phyloP scores from a whole-genome alignment of 2,329 filamentous ascomycete genomes.

The Calycina marina region DNA sequence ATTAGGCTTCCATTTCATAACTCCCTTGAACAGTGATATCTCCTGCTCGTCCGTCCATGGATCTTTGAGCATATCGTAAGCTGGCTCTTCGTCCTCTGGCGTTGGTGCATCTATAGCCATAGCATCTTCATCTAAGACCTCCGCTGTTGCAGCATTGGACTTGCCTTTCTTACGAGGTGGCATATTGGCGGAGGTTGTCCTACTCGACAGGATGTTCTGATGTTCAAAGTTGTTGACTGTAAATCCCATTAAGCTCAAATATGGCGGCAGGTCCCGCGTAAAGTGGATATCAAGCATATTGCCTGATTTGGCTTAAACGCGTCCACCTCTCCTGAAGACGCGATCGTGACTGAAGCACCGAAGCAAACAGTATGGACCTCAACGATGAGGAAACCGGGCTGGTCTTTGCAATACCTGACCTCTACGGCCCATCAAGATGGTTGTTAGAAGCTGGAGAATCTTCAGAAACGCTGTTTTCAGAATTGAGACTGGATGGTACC shows the following conservation, averaged over 20 bases:
- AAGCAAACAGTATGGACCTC: constrained; percentile 22
- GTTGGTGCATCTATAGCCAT: constrained; percentile 43
- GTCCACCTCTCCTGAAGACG: too few relatives aligned
- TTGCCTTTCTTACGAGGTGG: constrained; percentile 57
- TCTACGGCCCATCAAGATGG: constrained; percentile 41
- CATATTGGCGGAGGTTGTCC: constrained; percentile 34
- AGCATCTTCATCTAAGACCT: constrained; percentile 45
- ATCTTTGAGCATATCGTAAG: constrained; percentile 41
- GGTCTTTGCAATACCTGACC: constrained; percentile 48
- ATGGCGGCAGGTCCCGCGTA: constrained; percentile 1
- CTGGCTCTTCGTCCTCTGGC: constrained; percentile 2
- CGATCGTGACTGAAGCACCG: too few relatives aligned
- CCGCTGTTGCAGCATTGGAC: constrained; percentile 34
- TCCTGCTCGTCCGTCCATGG: constrained; percentile 95
- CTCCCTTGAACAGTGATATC: constrained; percentile 79
- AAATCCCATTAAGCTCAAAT: too few relatives aligned
- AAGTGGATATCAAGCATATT: too few relatives aligned
- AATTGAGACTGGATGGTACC: constrained; percentile 19
- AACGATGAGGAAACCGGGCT: constrained; percentile 27
- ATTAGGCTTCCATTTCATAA: constrained; percentile 93
- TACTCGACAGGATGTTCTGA: too few relatives aligned
- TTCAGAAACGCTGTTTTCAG: constrained; percentile 18
- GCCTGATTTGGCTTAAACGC: too few relatives aligned
- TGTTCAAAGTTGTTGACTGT: too few relatives aligned
- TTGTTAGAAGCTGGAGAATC: constrained; percentile 21